These are phyloP conservation scores for Lepidium africanum DNA, from an alignment of 345 rosid species.

Conservation along the genomic window DNA sequence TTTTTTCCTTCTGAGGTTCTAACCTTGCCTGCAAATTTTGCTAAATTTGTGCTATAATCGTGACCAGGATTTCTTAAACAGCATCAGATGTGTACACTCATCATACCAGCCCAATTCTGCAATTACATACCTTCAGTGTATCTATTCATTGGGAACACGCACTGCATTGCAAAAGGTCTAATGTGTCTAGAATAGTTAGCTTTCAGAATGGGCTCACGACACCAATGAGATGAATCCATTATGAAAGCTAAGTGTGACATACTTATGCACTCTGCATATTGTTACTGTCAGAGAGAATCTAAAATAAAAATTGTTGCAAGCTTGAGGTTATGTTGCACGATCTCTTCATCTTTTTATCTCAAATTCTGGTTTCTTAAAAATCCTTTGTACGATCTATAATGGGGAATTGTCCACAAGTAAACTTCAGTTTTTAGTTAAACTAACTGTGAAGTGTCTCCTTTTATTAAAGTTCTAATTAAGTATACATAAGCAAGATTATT, in stretches of 20 bases:
- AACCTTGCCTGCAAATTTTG: neutral
- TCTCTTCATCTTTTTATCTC: neutral
- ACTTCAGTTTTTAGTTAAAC: neutral
- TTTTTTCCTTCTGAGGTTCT: neutral
- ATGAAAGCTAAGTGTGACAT: neutral
- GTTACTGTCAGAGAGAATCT: slow-evolving; percentile 40
- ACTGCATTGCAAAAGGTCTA: neutral
- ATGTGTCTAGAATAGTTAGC: neutral
- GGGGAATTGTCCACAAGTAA: neutral
- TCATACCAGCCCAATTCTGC: neutral
- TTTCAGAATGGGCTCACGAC: neutral
- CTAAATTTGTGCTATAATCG: neutral
- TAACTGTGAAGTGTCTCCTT: neutral
- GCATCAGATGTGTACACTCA: neutral
- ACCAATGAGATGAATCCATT: neutral
- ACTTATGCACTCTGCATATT: slow-evolving; percentile 2
- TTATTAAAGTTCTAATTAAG: neutral
- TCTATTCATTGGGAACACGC: neutral
- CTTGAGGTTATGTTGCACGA: neutral
- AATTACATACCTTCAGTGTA: neutral
- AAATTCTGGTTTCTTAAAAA: neutral
- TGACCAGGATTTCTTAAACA: neutral
- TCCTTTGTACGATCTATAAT: neutral
- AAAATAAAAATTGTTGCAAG: slow-evolving; percentile 14
- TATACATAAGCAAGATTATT: neutral